Base-by-base conservation (phyloP, 768 basidiomycete genomes). In the Auricularia cornea region DNA sequence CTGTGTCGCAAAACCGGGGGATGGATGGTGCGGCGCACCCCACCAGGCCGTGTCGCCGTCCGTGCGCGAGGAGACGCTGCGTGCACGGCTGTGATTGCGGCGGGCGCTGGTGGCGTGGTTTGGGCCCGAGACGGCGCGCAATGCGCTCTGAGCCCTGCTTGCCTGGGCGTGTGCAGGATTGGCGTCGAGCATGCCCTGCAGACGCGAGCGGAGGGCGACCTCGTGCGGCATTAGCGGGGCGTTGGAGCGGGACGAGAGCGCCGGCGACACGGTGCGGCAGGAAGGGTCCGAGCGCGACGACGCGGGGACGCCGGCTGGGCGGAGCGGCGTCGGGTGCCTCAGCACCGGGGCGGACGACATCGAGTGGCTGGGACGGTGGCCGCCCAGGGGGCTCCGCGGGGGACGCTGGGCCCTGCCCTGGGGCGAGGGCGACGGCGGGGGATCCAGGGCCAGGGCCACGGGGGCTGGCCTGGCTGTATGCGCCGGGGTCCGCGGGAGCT, bases 191-290 rank as follows among this genome's bases (percentile, higher is more conserved):
- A 84, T 83, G 2, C 79, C 72, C 72, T 86, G 85, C 18, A 85
- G 72, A 11, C 82, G 76, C 59, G 76, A 79, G 8, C 81, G 77
- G 26, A 85, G 75, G 28, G 82, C 84, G 52, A 80, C 81, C 67
- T 81, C 83, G 61, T 82, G 84, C 44, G 44, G 44, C 11, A 20
- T 18, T 8, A 48, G 44, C 44, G 44, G 44, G 20, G 44, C 20
- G 20, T 0, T 81, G 83, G 20, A 79, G 80, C 68, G 78, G 65
- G 68, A 3, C 60, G 28, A 52, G n/a, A 52, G 20, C 51, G 69
- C 11, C 62, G 62, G 35, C 60, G 33, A 57, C 66, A 60, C 23
- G 16, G 44, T 20, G 44, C 44, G 44, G 44, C 23, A 23, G 16
- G 44, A 48, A 10, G 44, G 51, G 67, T 52, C 29, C 30, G 59